Evolutionary conservation across 2,329 filamentous ascomycete species (phyloP).

Genomic region (Epichloe typhina): DNA sequence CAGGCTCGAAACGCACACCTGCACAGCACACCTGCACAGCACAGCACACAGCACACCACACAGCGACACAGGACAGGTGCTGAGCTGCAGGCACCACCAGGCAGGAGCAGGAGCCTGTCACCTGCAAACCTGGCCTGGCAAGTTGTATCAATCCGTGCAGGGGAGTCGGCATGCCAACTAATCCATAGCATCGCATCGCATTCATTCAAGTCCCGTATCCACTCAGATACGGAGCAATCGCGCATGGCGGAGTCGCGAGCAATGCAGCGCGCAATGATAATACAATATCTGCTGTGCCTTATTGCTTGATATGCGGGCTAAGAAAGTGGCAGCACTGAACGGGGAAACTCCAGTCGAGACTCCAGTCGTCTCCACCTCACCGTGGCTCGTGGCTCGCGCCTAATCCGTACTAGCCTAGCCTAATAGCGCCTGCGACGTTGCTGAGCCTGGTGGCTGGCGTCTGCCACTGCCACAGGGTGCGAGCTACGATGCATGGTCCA

Average conservation of each 20-base stretch:
- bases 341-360: not conserved
- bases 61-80: not conserved
- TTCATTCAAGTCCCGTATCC: no score
- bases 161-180: no score
- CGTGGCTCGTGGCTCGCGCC: not conserved
- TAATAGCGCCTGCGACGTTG: conserved; percentile 6
- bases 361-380: not conserved
- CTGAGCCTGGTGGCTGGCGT: conserved; percentile 5
- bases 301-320: not conserved
- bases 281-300: no score
- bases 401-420: not conserved
- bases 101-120: not conserved
- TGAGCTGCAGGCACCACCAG: not conserved
- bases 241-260: not conserved
- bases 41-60: not conserved
- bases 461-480: not conserved
- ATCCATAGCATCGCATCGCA: no score
- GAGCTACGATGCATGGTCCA: not conserved
- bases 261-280: not conserved
- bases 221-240: not conserved
- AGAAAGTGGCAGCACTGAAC: not conserved
- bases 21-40: not conserved
- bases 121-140: no score
- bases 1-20: no score
- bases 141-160: no score